Evolutionary conservation across 2,329 filamentous ascomycete genomes (phyloP).

Genomic region (Teratosphaeria pseudoeucalypti): DNA sequence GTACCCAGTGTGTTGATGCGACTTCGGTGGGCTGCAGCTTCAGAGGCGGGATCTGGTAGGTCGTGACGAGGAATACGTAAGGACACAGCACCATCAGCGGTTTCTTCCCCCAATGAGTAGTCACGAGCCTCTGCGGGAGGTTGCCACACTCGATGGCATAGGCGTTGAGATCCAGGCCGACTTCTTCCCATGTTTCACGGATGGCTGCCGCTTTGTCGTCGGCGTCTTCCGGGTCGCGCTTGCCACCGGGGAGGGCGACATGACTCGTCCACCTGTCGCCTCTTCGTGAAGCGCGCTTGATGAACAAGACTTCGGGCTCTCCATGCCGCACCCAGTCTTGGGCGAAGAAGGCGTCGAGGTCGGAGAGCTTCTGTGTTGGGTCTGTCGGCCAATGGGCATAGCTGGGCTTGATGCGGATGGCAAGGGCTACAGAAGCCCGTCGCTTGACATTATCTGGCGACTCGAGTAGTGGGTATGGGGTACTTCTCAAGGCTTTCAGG

Average conservation of each 20-base stretch:
- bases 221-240: conserved; percentile 53
- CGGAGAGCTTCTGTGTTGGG: conserved; percentile 20
- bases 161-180: conserved; percentile 45
- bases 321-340: conserved; percentile 56
- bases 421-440: conserved; percentile 55
- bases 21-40: conserved; percentile 59
- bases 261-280: conserved; percentile 62
- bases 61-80: conserved; percentile 54
- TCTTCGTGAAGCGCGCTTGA: conserved; percentile 54
- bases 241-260: conserved; percentile 58
- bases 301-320: conserved; percentile 59
- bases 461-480: conserved; percentile 40
- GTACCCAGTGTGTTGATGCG: conserved; percentile 59
- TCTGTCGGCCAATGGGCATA: conserved; percentile 42
- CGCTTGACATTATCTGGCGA: conserved; percentile 43
- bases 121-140: conserved; percentile 55
- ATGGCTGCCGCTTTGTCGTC: conserved; percentile 53
- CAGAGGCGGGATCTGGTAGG: conserved; percentile 45
- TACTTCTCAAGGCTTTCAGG: conserved; percentile 30
- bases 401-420: conserved; percentile 51
- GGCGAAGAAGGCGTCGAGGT: conserved; percentile 48
- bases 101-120: conserved; percentile 53
- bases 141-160: conserved; percentile 45
- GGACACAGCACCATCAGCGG: conserved; percentile 61
- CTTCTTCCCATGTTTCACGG: conserved; percentile 56